A percentile compares a stretch with the other conserved stretches of the same genome.
phyloP scores from a whole-genome alignment of 768 basidiomycete species.

The Rhodotorula toruloides region DNA sequence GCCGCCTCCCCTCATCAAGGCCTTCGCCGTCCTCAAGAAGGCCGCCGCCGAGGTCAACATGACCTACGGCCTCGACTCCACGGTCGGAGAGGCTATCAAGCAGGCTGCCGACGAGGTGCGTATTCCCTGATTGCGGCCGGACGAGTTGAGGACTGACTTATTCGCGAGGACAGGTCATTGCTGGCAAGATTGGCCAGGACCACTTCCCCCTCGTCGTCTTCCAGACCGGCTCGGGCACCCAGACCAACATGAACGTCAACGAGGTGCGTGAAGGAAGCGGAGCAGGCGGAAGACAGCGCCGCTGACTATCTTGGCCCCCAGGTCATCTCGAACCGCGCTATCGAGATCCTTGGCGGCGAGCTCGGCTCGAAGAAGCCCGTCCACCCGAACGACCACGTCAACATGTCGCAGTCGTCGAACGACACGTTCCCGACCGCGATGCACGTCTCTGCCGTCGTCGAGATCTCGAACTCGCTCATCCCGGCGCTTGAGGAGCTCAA shows the following conservation, averaged over 20 bases:
- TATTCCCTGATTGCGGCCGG: too few species aligned
- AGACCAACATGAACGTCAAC: conserved; percentile 99
- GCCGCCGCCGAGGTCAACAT: conserved; percentile 88
- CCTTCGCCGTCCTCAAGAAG: conserved; percentile 95
- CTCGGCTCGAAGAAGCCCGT: conserved; percentile 94
- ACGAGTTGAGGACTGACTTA: too few species aligned
- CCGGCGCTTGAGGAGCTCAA: conserved; percentile 80
- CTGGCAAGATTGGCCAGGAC: conserved; percentile 78
- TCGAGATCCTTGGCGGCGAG: conserved; percentile 90
- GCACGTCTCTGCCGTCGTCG: conserved; percentile 93
- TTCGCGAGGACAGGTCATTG: conserved; percentile 90
- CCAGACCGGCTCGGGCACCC: conserved; percentile 97
- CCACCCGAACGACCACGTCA: conserved; percentile 98
- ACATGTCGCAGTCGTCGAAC: conserved; percentile 98
- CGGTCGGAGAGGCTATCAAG: conserved; percentile 80
- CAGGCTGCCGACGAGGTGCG: conserved; percentile 86
- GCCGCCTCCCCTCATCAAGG: conserved; percentile 91
- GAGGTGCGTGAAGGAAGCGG: conserved; percentile 56
- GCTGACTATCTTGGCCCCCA: conserved; percentile 42
- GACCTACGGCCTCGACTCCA: conserved; percentile 81
- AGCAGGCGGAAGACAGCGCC: not conserved
- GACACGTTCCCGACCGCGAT: conserved; percentile 99
- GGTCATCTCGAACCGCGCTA: conserved; percentile 98
- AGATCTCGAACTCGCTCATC: conserved; percentile 69
- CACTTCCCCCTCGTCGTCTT: conserved; percentile 98